phyloP scores from a whole-genome alignment of 257 asterid species.

The Nicotiana otophora region DNA sequence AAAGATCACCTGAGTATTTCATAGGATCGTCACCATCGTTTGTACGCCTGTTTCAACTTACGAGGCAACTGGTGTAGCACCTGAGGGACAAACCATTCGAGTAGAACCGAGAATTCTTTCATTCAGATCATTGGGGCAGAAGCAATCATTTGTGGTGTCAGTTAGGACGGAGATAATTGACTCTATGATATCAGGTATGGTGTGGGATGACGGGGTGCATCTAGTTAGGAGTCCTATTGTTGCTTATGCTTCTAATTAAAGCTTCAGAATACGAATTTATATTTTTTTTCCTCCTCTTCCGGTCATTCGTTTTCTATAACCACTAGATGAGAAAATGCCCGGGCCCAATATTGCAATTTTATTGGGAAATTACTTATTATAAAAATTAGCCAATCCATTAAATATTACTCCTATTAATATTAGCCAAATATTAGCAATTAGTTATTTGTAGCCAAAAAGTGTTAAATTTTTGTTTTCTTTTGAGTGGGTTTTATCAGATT shows the following conservation, averaged over 20 bases:
- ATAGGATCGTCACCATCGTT: constrained; percentile 52
- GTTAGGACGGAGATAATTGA: constrained; percentile 21
- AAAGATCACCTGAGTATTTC: constrained; percentile 25
- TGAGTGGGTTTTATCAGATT: too few relatives aligned
- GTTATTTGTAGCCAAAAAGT: too few relatives aligned
- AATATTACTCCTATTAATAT: too few relatives aligned
- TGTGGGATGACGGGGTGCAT: constrained; percentile 52
- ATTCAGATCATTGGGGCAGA: constrained; percentile 39
- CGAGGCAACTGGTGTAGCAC: constrained; percentile 20
- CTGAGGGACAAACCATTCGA: constrained; percentile 22
- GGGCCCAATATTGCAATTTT: too few relatives aligned
- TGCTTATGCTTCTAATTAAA: constrained; percentile 17
- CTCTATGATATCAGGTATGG: constrained; percentile 31
- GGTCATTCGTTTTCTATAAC: too few relatives aligned
- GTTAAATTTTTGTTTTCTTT: too few relatives aligned
- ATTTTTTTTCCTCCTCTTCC: too few relatives aligned
- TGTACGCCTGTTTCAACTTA: constrained; percentile 50
- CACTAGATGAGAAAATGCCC: too few relatives aligned
- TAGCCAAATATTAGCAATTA: too few relatives aligned
- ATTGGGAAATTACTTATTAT: too few relatives aligned
- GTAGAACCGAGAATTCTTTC: constrained; percentile 35
- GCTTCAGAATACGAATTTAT: too few relatives aligned
- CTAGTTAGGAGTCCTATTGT: constrained; percentile 60
- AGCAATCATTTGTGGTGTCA: constrained; percentile 25
- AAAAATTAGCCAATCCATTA: too few relatives aligned